Evolutionary conservation across 1,139 yeast species (phyloP).

Genomic region (Pneumocystis oryctolagi): DNA sequence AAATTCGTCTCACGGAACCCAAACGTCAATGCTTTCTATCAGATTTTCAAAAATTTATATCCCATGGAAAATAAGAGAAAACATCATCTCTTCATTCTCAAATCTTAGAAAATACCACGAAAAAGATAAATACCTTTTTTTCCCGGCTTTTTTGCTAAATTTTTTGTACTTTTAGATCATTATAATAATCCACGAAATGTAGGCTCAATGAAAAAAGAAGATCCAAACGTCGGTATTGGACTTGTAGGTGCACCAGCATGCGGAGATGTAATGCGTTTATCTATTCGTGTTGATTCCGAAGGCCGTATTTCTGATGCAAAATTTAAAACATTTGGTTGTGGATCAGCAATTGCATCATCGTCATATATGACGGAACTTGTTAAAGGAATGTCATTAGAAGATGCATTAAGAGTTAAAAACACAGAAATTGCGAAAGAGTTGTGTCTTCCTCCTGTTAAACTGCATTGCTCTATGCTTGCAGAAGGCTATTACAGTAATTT

Average conservation of each 20-base stretch:
- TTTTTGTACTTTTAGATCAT: slow-evolving; percentile 51
- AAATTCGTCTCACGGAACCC: background rate
- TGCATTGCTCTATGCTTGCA: background rate
- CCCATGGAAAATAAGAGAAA: background rate
- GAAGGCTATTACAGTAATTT: background rate
- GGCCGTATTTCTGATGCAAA: slow-evolving; percentile 90
- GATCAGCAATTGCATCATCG: slow-evolving; percentile 91
- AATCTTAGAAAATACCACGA: background rate
- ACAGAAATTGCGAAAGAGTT: slow-evolving; percentile 86
- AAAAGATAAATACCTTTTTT: background rate
- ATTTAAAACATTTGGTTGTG: slow-evolving; percentile 97
- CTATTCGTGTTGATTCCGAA: slow-evolving; percentile 80
- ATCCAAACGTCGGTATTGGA: slow-evolving; percentile 83
- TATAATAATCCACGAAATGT: slow-evolving; percentile 94
- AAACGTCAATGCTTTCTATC: background rate
- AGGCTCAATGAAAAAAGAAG: slow-evolving; percentile 72
- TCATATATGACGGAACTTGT: slow-evolving; percentile 90
- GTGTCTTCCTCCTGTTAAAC: slow-evolving; percentile 86
- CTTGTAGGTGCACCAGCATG: slow-evolving; percentile 96
- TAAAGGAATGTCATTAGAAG: slow-evolving; percentile 87
- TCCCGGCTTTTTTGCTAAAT: background rate
- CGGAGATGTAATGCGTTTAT: slow-evolving; percentile 96
- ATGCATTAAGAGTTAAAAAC: slow-evolving; percentile 80
- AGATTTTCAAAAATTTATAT: background rate
- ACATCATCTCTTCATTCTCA: background rate